These are phyloP conservation scores for Aspergillus oerlinghausenensis DNA, from an alignment of 2,329 filamentous ascomycete genomes.

Conservation along the genomic window DNA sequence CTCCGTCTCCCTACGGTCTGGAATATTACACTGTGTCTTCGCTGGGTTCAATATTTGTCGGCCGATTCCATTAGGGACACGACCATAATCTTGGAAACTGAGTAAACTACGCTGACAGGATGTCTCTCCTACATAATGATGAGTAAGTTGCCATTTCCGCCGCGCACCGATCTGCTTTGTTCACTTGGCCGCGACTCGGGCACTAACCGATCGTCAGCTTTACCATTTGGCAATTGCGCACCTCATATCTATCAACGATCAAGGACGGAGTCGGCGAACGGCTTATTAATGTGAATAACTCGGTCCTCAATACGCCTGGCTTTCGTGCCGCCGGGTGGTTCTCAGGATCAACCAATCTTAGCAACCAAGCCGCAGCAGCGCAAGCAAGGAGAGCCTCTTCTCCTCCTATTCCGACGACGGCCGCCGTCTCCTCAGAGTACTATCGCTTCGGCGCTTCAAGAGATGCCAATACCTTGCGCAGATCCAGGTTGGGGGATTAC, in stretches of 20 bases:
- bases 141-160: slow-evolving; percentile 36
- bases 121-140: slow-evolving; percentile 50
- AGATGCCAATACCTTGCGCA: slow-evolving; percentile 25
- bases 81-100: background rate
- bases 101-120: slow-evolving; percentile 17
- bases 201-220: slow-evolving; percentile 44
- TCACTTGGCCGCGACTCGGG: background rate
- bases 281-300: slow-evolving; percentile 60
- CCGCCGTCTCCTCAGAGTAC: slow-evolving; percentile 57
- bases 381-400: slow-evolving; percentile 62
- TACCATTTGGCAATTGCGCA: slow-evolving; percentile 61
- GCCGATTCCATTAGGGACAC: background rate
- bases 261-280: slow-evolving; percentile 64
- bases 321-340: slow-evolving; percentile 63
- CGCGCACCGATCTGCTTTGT: background rate
- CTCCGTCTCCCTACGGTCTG: slow-evolving; percentile 7
- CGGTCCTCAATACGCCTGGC: slow-evolving; percentile 59
- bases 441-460: slow-evolving; percentile 47
- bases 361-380: slow-evolving; percentile 40
- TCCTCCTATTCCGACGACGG: slow-evolving; percentile 58
- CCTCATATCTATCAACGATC: slow-evolving; percentile 59
- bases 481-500: slow-evolving; percentile 34
- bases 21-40: slow-evolving; percentile 2
- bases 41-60: background rate
- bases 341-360: slow-evolving; percentile 32